These are phyloP conservation scores for Solanum acaule DNA, from an alignment of 257 asterid species.

Conservation along the genomic window DNA sequence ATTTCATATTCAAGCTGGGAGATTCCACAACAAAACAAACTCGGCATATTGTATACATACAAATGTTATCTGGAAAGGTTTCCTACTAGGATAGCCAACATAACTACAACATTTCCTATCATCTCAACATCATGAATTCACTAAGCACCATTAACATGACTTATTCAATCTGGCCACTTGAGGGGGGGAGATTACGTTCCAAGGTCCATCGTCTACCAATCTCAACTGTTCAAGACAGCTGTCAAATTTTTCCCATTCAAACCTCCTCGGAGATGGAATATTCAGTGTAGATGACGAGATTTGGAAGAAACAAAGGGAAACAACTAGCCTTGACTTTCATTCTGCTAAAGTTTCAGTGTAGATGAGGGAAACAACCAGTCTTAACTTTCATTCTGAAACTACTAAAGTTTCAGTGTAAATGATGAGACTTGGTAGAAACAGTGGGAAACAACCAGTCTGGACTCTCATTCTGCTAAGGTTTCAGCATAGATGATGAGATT, in stretches of 20 bases:
- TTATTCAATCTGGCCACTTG: not conserved
- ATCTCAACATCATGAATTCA: not conserved
- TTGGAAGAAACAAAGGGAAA: conserved; percentile 43
- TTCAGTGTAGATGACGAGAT: conserved; percentile 68
- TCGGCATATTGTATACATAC: not conserved
- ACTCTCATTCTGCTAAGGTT: too few species aligned
- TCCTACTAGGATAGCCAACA: not conserved
- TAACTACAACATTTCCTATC: not conserved
- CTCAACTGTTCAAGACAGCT: conserved; percentile 72
- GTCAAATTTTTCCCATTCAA: conserved; percentile 55
- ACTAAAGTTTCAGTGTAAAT: too few species aligned
- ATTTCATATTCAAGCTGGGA: not conserved
- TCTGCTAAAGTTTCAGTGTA: conserved; percentile 22
- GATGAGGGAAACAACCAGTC: too few species aligned
- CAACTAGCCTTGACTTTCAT: conserved; percentile 67
- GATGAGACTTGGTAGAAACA: too few species aligned
- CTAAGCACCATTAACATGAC: not conserved
- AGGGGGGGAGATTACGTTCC: conserved; percentile 42
- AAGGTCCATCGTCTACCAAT: conserved; percentile 71
- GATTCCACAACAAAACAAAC: not conserved
- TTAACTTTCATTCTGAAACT: too few species aligned
- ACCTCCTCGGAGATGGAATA: conserved; percentile 80
- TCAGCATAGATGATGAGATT: conserved; percentile 31
- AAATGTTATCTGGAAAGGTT: not conserved
- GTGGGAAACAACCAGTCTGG: too few species aligned